Evolutionary conservation across 352 stramenopile genomes (phyloP).

Genomic region (Pythium aristosporum): DNA sequence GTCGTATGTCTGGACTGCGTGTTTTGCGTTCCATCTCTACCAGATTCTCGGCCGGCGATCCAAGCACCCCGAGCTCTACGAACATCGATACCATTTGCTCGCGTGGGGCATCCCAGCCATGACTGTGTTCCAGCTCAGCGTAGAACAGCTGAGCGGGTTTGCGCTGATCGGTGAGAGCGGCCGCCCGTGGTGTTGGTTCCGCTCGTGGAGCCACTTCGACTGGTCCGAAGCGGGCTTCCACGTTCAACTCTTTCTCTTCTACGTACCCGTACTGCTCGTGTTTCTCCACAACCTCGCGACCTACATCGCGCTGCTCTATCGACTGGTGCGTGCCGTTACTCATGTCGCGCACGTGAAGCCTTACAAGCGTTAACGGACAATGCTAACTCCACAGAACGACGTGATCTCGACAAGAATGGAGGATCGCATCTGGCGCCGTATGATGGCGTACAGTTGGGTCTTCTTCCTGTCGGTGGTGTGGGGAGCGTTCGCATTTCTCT

Average conservation of each 20-base stretch:
- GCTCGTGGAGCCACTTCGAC: conserved; percentile 58
- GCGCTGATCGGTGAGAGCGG: conserved; percentile 60
- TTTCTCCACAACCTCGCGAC: conserved; percentile 62
- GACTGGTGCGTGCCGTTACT: conserved; percentile 36
- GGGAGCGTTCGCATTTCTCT: conserved; percentile 41
- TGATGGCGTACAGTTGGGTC: conserved; percentile 63
- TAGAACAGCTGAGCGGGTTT: conserved; percentile 46
- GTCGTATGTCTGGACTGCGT: conserved; percentile 73
- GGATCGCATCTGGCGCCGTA: conserved; percentile 59
- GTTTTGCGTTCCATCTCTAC: conserved; percentile 77
- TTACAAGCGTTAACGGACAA: background rate
- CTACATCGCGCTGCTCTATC: conserved; percentile 60
- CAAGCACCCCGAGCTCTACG: conserved; percentile 67
- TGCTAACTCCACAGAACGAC: conserved; percentile 32
- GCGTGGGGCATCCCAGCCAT: conserved; percentile 57
- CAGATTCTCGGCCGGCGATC: conserved; percentile 49
- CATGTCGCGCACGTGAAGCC: no score
- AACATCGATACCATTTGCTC: conserved; percentile 65
- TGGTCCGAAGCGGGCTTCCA: conserved; percentile 52
- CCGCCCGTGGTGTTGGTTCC: conserved; percentile 75
- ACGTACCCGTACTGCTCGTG: conserved; percentile 44
- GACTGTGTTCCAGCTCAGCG: conserved; percentile 47
- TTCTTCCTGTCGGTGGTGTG: conserved; percentile 56
- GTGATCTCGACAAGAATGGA: conserved; percentile 66
- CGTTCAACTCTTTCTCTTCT: conserved; percentile 65